A percentile compares a stretch with the other conserved stretches of the same genome.
Conservation (phyloP, 306 rosid genomes). For the Dalbergia cultrata region DNA sequence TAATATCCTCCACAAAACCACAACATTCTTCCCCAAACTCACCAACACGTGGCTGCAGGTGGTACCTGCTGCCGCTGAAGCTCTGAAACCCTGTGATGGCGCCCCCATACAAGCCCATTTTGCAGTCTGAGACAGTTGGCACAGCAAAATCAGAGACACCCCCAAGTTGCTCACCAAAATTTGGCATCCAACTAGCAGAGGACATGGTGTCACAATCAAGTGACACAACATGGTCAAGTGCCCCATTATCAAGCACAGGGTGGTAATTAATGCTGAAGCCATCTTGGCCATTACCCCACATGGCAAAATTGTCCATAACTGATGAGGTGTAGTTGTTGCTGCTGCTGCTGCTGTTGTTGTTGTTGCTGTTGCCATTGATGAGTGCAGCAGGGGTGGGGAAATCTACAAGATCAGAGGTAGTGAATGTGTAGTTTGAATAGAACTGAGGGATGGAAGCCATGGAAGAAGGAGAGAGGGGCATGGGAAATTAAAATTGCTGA, state of each 20-base stretch:
- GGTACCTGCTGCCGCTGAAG: conserved; percentile 48
- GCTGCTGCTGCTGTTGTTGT: no score
- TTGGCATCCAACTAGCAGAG: conserved; percentile 45
- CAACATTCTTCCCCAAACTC: conserved; percentile 65
- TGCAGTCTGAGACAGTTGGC: conserved; percentile 51
- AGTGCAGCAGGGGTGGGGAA: conserved; percentile 29
- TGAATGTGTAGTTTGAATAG: conserved; percentile 59
- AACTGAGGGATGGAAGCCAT: conserved; percentile 70
- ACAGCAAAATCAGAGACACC: conserved; percentile 36
- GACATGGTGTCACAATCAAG: conserved; percentile 47
- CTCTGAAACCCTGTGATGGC: conserved; percentile 44
- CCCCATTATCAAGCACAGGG: conserved; percentile 49
- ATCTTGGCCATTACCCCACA: conserved; percentile 58
- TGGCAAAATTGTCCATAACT: conserved; percentile 37
- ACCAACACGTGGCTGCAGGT: conserved; percentile 34
- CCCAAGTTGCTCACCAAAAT: conserved; percentile 50
- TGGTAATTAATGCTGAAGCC: neutral
- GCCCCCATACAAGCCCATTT: conserved; percentile 50
- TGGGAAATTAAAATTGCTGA: conserved; percentile 3
- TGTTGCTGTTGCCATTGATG: neutral
- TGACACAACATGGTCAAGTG: conserved; percentile 50
- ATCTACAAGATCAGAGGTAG: conserved; percentile 44
- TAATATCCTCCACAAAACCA: conserved; percentile 60
- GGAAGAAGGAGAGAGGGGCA: conserved; percentile 45
- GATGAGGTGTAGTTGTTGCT: neutral